Conservation (phyloP, 108 stramenopile genomes). For the Mediolabrus comicus region DNA sequence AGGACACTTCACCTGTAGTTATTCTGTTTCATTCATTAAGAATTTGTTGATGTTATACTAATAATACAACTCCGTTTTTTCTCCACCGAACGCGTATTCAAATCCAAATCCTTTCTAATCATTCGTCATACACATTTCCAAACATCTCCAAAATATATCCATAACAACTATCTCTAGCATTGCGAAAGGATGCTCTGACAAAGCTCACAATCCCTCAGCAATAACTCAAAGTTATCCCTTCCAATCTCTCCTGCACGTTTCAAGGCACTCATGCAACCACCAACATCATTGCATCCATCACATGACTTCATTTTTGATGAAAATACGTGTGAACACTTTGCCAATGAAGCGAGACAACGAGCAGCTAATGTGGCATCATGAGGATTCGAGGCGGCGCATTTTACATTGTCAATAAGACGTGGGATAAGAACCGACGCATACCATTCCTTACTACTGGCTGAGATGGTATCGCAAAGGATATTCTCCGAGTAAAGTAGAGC, state of each 20-base stretch:
- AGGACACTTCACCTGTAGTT: neutral
- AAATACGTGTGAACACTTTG: constrained; percentile 37
- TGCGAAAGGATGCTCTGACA: constrained; percentile 18
- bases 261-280: constrained; percentile 13
- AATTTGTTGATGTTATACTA: neutral
- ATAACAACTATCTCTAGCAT: no score
- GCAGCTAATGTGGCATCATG: constrained; percentile 69
- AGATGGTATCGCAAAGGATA: constrained; percentile 33
- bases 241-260: constrained; percentile 52
- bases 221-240: constrained; percentile 50
- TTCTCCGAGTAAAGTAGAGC: constrained; percentile 40
- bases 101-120: neutral
- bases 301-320: constrained; percentile 29
- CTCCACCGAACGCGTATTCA: neutral
- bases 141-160: neutral
- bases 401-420: constrained; percentile 51
- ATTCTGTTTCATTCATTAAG: neutral
- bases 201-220: constrained; percentile 51
- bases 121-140: neutral
- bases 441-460: constrained; percentile 46
- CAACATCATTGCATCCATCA: constrained; percentile 20
- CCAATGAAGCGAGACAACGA: constrained; percentile 48
- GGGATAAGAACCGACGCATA: constrained; percentile 61
- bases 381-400: constrained; percentile 41
- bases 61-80: neutral